phyloP scores from a whole-genome alignment of 2,329 filamentous ascomycete genomes.

The Teratosphaeriaceae sp. region DNA sequence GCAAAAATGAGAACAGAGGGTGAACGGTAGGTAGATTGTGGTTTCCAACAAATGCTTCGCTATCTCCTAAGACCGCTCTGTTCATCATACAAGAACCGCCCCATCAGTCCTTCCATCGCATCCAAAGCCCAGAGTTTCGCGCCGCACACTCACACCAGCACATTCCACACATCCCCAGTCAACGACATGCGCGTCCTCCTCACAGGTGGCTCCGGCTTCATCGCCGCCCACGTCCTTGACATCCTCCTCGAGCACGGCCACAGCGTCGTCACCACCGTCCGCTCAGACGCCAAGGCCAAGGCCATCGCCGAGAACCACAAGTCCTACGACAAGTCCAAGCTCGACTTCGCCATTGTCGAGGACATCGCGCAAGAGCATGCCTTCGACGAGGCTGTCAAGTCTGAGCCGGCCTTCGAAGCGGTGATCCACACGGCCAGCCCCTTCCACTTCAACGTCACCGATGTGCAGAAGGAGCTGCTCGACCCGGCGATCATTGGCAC shows the following conservation, averaged over 20 bases:
- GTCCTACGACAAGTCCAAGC: constrained; percentile 46
- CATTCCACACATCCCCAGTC: constrained; percentile 14
- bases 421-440: constrained; percentile 71
- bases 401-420: constrained; percentile 60
- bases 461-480: constrained; percentile 58
- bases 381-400: constrained; percentile 57
- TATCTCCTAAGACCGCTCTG: constrained; percentile 4
- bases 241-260: constrained; percentile 50
- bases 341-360: constrained; percentile 61
- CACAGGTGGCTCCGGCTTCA: constrained; percentile 55
- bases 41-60: constrained; percentile 3
- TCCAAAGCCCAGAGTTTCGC: not conserved
- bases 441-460: constrained; percentile 67
- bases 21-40: no score
- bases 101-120: not conserved
- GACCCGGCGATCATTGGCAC: constrained; percentile 59
- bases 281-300: constrained; percentile 55
- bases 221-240: constrained; percentile 59
- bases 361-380: constrained; percentile 65
- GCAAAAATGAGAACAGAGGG: no score
- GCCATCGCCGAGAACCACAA: constrained; percentile 52
- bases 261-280: constrained; percentile 56
- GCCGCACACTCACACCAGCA: not conserved
- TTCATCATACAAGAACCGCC: not conserved
- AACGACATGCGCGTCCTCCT: constrained; percentile 27